Base-by-base conservation (phyloP, 2,329 filamentous ascomycete species). In the Fusarium sp. region DNA sequence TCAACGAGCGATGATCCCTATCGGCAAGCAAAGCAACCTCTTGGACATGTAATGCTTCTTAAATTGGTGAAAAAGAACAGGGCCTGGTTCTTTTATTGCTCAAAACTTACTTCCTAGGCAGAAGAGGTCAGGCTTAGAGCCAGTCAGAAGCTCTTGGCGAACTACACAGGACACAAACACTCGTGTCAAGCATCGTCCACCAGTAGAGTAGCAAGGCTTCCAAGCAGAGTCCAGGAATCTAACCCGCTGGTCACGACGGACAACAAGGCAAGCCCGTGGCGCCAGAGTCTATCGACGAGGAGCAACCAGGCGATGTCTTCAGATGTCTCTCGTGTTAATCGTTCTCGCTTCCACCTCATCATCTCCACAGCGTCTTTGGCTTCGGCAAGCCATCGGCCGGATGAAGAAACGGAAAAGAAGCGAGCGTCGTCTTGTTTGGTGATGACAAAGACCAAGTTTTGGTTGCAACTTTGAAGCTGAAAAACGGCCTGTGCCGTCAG, bases 341-440 rank as follows among this genome's bases (percentile, higher is more conserved):
- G 42, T 41, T 29, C n/a, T 14, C 21, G 21, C 36, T 35, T 6
- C 45, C 32, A 25, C 37, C 37, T 44, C 37, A 19, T 50, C 35
- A 38, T 48, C 29, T 47, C 61, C 60, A 60, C 55, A 55, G 51
- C 27, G 23, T 42, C 10, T 19, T 23, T 32, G 15, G 35, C 54
- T 51, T 35, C 17, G 9, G 15, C 23, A 27, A 23, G 32, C 11
- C 21, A 11, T 49, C 15, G 14, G 27, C 59, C 48, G 59, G 53
- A 63, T 46, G 29, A 44, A 60, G 59, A 55, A 63, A 43, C 37
- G 43, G 42, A 33, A 42, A 25, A 45, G 27, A 29, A 29, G 29
- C 3, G 15, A 14, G 14, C 11, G 4, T 15, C 31, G 36, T 21
- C 31, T 25, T 10, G 36, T 13, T 19, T 41, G 9, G 8, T 42